Base-by-base conservation (phyloP, 306 rosid species). In the Fragaria ananassa region DNA sequence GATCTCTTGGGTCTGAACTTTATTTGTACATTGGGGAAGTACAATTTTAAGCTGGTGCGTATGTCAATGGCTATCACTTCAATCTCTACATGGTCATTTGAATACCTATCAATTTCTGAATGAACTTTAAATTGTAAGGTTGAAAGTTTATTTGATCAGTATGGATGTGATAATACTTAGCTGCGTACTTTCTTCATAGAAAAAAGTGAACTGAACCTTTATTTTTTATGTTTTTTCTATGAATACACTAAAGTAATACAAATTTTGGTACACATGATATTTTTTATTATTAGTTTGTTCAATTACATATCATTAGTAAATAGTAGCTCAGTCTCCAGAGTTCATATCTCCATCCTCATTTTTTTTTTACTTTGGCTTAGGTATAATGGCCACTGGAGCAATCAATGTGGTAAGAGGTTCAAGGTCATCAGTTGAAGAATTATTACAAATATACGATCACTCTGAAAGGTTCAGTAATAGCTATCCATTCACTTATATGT, bases 361-460 rank as follows among this genome's bases (percentile, higher is more conserved):
- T 31, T 31, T 57, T 71, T 42, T 79, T 82, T 64, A 34, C 79
- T 80, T 81, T 83, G 80, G 82, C 78, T 78, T 80, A 95, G 97
- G 98, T 78, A 95, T 90, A 78, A 90, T 95, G 97, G 96, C 97
- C 51, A 80, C 89, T 61, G 98, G 97, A 70, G 96, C 93, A 84
- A 84, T 95, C 83, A 89, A 95, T 78, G 98, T 92, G 54, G 97
- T 90, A 66, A 88, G 98, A 83, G 98, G 98, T 78, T 92, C 97
- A 74, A 90, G 98, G 83, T 95, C 98, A 60, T 89, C 98, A 4
- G 81, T 34, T 23, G 97, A 92, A 75, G 98, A 95, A 81, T 82
- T 95, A 50, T 76, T 88, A 81, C 92, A 88, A 76, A 92, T 95
- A 85, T 95, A 92, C 78, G 78, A 74, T 80, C 98, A 92, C 84